These are phyloP conservation scores for Collybia nuda DNA, from an alignment of 768 basidiomycete genomes.

Conservation along the genomic window DNA sequence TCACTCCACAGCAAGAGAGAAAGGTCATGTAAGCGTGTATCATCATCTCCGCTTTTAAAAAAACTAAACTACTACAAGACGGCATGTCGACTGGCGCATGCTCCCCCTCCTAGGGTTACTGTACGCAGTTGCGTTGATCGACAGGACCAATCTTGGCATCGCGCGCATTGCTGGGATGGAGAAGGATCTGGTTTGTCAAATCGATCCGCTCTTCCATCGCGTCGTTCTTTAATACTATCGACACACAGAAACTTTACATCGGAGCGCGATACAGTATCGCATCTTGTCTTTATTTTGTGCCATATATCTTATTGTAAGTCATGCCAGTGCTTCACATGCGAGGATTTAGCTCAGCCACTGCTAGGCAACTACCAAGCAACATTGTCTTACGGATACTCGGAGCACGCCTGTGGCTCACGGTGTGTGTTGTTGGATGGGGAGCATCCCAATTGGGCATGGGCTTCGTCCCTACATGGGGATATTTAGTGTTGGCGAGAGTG, in stretches of 20 bases:
- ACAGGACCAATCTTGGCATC: conserved; percentile 40
- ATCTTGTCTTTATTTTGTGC: conserved; percentile 45
- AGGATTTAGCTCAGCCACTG: conserved; percentile 12
- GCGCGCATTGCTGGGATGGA: conserved; percentile 43
- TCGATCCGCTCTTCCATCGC: neutral
- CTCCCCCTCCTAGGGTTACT: conserved; percentile 38
- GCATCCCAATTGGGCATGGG: conserved; percentile 43
- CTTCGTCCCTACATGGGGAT: conserved; percentile 37
- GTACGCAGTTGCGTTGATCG: conserved; percentile 38
- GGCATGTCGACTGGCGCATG: conserved; percentile 36
- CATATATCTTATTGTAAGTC: conserved; percentile 46
- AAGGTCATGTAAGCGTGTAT: neutral
- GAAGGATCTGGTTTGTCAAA: conserved; percentile 26
- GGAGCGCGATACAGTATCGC: conserved; percentile 45
- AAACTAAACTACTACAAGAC: conserved; percentile 22
- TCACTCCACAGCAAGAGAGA: neutral
- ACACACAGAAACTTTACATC: conserved; percentile 30
- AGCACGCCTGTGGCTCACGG: conserved; percentile 39
- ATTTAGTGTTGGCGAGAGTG: conserved; percentile 36
- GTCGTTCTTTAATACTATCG: neutral
- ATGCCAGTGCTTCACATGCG: neutral
- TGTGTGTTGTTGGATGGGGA: conserved; percentile 40
- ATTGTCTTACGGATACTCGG: conserved; percentile 37
- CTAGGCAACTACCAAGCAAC: conserved; percentile 45
- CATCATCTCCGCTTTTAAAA: neutral